Percentiles rank a stretch among this genome's conserved stretches.
Evolutionary conservation across 2,329 filamentous ascomycete species (phyloP).

Genomic region (Parastagonospora nodorum): DNA sequence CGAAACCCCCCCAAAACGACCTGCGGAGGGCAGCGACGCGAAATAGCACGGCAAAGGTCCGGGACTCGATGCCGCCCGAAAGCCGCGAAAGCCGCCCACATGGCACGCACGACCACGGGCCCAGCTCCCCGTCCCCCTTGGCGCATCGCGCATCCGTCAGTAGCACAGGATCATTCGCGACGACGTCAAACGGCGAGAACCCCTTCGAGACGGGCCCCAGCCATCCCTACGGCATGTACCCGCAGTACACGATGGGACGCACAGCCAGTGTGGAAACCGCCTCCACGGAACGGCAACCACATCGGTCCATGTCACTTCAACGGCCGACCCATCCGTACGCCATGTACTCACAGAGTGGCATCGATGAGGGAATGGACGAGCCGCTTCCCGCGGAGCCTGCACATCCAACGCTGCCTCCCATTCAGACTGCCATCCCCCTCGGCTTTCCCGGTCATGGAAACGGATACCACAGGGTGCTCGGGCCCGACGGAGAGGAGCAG

Average conservation of each 20-base stretch:
- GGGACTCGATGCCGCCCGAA: conserved; percentile 30
- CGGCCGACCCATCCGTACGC: conserved; percentile 83
- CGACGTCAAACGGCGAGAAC: conserved; percentile 57
- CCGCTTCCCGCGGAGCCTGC: conserved; percentile 25
- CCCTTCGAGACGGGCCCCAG: conserved; percentile 78
- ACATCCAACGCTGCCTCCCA: conserved; percentile 45
- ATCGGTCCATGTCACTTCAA: conserved; percentile 62
- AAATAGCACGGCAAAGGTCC: conserved; percentile 45
- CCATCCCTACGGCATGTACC: conserved; percentile 84
- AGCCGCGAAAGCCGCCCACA: conserved; percentile 26
- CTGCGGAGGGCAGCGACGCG: conserved; percentile 42
- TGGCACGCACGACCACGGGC: conserved; percentile 21
- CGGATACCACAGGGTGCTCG: conserved; percentile 73
- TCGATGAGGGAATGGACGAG: conserved; percentile 48
- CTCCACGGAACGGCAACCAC: conserved; percentile 66
- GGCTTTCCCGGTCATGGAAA: conserved; percentile 74
- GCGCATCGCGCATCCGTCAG: conserved; percentile 45
- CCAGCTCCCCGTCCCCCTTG: conserved; percentile 32
- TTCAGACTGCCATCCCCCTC: conserved; percentile 61
- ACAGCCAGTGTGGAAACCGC: conserved; percentile 72
- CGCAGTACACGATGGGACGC: conserved; percentile 64
- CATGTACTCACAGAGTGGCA: conserved; percentile 83
- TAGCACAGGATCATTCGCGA: conserved; percentile 49
- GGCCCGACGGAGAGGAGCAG: conserved; percentile 83
- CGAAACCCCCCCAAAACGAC: conserved; percentile 27